These are phyloP conservation scores for Collybia nuda DNA, from an alignment of 768 basidiomycete genomes.

Conservation along the genomic window DNA sequence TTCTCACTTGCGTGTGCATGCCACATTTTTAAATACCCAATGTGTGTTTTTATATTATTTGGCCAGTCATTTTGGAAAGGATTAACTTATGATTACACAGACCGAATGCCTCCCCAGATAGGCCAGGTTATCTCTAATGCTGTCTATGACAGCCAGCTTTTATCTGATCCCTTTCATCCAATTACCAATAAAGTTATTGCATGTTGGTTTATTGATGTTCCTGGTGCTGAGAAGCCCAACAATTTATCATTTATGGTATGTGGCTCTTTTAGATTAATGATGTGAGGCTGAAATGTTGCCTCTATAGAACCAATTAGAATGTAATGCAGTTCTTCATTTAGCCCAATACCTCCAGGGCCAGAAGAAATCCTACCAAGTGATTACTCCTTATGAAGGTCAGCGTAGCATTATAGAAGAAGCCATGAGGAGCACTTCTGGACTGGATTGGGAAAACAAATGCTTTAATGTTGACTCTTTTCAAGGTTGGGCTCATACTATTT, in stretches of 20 bases:
- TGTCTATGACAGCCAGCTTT: conserved; percentile 63
- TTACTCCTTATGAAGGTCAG: conserved; percentile 84
- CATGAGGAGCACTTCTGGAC: conserved; percentile 44
- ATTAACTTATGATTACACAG: conserved; percentile 31
- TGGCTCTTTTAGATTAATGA: conserved; percentile 5
- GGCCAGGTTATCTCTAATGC: conserved; percentile 68
- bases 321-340: conserved; percentile 53
- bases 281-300: conserved; percentile 1
- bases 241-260: conserved; percentile 35
- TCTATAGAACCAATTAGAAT: conserved; percentile 60
- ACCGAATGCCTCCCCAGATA: conserved; percentile 84
- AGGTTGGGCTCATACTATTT: conserved; percentile 42
- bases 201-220: conserved; percentile 68
- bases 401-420: conserved; percentile 53
- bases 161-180: conserved; percentile 51
- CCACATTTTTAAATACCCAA: conserved; percentile 68
- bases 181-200: conserved; percentile 41
- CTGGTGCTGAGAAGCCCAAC: conserved; percentile 33
- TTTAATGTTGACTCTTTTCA: conserved; percentile 89
- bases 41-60: conserved; percentile 46
- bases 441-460: conserved; percentile 68
- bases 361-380: conserved; percentile 55
- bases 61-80: conserved; percentile 5
- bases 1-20: conserved; percentile 48
- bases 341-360: conserved; percentile 55